phyloP scores from a whole-genome alignment of 176 grass and related monocot species.

The Coix lacrymajobi region DNA sequence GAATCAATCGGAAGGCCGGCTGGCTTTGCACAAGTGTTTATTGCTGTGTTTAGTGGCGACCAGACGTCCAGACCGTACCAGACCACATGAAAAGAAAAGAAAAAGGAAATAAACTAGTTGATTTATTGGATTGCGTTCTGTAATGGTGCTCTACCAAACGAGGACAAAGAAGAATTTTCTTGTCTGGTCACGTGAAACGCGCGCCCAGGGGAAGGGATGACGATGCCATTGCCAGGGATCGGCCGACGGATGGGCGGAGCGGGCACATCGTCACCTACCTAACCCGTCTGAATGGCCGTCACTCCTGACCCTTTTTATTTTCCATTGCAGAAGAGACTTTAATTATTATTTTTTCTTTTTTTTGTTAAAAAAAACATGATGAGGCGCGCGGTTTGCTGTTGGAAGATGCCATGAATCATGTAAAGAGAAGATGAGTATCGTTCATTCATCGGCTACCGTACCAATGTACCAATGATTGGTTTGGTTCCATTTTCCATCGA shows the following conservation, averaged over 20 bases:
- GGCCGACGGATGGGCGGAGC: neutral
- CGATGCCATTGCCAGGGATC: neutral
- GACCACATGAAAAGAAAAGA: neutral
- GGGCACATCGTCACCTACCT: neutral
- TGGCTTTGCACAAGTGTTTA: neutral
- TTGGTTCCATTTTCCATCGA: neutral
- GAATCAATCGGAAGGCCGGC: neutral
- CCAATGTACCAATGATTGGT: neutral
- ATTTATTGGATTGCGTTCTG: constrained; percentile 13
- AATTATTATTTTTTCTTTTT: neutral
- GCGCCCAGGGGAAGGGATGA: neutral
- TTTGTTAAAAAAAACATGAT: neutral
- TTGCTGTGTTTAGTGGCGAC: neutral
- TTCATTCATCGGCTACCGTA: neutral
- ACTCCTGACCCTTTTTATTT: neutral
- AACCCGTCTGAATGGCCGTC: neutral
- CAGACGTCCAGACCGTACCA: too few species aligned
- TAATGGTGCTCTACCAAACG: constrained; percentile 31
- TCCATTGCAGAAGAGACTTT: neutral
- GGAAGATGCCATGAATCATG: neutral
- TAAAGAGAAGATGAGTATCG: neutral
- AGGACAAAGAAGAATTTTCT: constrained; percentile 9
- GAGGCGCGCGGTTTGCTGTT: neutral
- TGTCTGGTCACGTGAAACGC: constrained; percentile 35
- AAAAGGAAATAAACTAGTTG: too few species aligned